Conservation (phyloP, 2,329 filamentous ascomycete species). For the Trichoderma pleuroti region DNA sequence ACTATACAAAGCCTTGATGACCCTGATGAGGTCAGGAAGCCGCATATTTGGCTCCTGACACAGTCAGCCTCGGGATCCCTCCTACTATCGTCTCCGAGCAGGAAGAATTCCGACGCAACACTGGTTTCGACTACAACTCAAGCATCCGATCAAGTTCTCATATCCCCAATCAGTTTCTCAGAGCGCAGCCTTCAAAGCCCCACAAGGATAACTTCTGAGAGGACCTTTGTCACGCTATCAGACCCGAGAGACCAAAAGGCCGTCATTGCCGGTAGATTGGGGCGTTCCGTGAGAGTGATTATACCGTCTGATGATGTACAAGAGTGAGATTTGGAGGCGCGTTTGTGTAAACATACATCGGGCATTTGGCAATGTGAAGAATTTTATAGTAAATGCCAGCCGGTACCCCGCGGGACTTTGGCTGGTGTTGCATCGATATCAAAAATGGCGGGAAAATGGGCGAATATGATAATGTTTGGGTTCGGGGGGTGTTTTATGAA, state of each 20-base stretch:
- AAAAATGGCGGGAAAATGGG: neutral
- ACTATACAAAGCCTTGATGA: slow-evolving; percentile 12
- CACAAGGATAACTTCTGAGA: neutral
- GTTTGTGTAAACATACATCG: neutral
- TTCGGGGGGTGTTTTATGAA: neutral
- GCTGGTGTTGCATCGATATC: neutral
- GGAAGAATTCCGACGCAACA: neutral
- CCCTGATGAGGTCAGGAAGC: slow-evolving; percentile 10
- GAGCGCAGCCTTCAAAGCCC: neutral
- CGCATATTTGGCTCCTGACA: slow-evolving; percentile 19
- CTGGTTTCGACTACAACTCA: slow-evolving; percentile 1
- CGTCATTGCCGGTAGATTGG: neutral
- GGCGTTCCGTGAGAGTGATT: neutral
- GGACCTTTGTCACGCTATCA: neutral
- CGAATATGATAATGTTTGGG: neutral
- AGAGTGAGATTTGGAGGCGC: neutral
- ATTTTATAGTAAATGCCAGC: neutral
- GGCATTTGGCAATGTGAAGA: neutral
- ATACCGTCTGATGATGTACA: neutral
- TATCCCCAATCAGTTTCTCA: slow-evolving; percentile 2
- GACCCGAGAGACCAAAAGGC: slow-evolving; percentile 2
- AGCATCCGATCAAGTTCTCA: neutral
- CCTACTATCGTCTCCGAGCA: neutral
- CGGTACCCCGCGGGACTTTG: neutral
- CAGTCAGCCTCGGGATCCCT: slow-evolving; percentile 5